Percentiles rank a stretch among this genome's conserved stretches.
Evolutionary conservation across 192 early-diverging fungal species (phyloP).

Genomic region (Coemansia sp.): DNA sequence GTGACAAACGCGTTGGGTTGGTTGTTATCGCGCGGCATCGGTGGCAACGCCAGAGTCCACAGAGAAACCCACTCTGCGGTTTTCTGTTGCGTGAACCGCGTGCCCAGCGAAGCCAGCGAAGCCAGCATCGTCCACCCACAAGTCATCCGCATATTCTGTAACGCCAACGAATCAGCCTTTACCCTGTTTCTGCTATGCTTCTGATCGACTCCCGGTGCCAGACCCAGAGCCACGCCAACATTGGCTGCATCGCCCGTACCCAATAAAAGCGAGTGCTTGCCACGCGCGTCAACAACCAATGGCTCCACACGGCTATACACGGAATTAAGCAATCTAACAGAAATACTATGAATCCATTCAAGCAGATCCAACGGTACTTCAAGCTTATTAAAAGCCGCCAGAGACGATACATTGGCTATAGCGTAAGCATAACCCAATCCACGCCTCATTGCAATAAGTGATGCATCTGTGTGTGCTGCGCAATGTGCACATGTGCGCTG

Average conservation of each 20-base stretch:
- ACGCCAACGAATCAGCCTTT: neutral
- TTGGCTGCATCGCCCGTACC: slow-evolving; percentile 15
- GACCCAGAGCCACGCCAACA: slow-evolving; percentile 5
- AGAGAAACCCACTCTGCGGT: slow-evolving; percentile 23
- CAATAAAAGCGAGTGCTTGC: neutral
- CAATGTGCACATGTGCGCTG: slow-evolving; percentile 71
- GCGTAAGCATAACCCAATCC: slow-evolving; percentile 67
- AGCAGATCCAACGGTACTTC: slow-evolving; percentile 69
- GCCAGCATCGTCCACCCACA: slow-evolving; percentile 41
- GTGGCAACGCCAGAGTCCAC: slow-evolving; percentile 39
- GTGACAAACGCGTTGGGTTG: slow-evolving; percentile 23
- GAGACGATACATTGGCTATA: slow-evolving; percentile 61
- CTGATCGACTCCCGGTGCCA: neutral
- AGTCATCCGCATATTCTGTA: slow-evolving; percentile 29
- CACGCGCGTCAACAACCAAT: slow-evolving; percentile 2
- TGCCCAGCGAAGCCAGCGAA: slow-evolving; percentile 14
- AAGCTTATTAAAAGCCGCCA: neutral
- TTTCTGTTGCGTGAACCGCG: slow-evolving; percentile 8
- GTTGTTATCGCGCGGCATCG: neutral
- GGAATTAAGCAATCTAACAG: slow-evolving; percentile 71
- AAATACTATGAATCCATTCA: slow-evolving; percentile 75
- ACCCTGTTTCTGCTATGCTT: neutral
- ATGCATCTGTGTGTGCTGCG: slow-evolving; percentile 49
- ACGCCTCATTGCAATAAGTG: slow-evolving; percentile 49
- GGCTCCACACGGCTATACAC: slow-evolving; percentile 35